phyloP scores from a whole-genome alignment of 495 filamentous ascomycete genomes.

The Xylaria palmicola region DNA sequence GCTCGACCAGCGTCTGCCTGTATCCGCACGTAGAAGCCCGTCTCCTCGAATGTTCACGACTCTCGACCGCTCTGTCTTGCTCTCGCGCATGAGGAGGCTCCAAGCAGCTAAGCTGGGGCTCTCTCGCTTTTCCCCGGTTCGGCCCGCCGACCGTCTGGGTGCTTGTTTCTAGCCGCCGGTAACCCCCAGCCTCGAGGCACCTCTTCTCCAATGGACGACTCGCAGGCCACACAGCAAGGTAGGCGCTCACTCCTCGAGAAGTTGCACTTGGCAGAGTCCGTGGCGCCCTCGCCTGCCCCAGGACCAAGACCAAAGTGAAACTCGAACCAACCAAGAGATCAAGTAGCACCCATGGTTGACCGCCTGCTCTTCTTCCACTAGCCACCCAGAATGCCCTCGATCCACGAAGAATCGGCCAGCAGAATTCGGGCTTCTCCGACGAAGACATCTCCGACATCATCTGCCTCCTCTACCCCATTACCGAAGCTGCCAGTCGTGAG shows the following conservation, averaged over 20 bases:
- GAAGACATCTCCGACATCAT: conserved; percentile 84
- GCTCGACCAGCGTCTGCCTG: neutral
- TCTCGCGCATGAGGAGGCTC: conserved; percentile 5
- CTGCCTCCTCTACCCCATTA: conserved; percentile 81
- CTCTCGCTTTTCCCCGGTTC: neutral
- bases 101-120: neutral
- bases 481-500: conserved; percentile 65
- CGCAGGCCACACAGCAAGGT: conserved; percentile 37
- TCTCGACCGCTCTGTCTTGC: neutral
- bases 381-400: conserved; percentile 81
- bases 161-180: conserved; percentile 11
- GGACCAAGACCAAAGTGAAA: no score
- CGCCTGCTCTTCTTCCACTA: conserved; percentile 28
- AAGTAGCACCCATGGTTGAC: neutral
- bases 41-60: neutral
- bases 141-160: conserved; percentile 13
- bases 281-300: no score
- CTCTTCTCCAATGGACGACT: conserved; percentile 32
- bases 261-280: neutral
- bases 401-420: conserved; percentile 70
- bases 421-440: conserved; percentile 74
- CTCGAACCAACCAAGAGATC: no score
- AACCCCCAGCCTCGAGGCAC: conserved; percentile 14
- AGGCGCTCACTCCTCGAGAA: neutral
- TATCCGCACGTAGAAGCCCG: neutral